Evolutionary conservation across 306 rosid genomes (phyloP), one percentile per base, ranked within the genome.

Genomic region (Castanea mollissima): DNA sequence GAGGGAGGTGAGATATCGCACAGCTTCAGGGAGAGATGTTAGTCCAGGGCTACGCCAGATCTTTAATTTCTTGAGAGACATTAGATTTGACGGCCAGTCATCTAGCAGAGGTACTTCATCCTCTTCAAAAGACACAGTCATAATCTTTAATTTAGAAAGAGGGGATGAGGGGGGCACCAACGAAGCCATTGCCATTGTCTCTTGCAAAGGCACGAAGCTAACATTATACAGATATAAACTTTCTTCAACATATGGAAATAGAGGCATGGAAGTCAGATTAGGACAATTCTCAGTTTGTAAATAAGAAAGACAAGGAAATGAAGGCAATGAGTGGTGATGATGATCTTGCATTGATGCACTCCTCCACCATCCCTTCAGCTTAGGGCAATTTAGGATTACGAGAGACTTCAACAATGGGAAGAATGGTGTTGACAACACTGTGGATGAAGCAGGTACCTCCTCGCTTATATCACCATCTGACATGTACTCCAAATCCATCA

Each of bases 331-430:
- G 15, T 8, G 67, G 10, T 74, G 21, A n/a, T 3, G 54, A 49
- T 49, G 15, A 49, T 49, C 54, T 49, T 11, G 54, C 5, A 3
- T 12, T 12, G 54, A 49, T 49, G 54, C 54, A 13, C 15, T 25
- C 21, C 27, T 32, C 32, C 56, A 16, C 71, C 54, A 79, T 23
- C 83, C 86, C 69, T 13, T 75, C 51, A 83, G 70, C 19, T 67
- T 73, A 3, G n/a, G 38, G 70, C 83, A 79, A 1, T 25, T 1
- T 25, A 1, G 1, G 27, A 25, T 25, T 25, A 0, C 1, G 27
- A 25, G 27, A 0, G 27, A 25, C 27, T 25, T 25, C 27, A 25
- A 25, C 27, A 1, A 25, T 25, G 27, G 27, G 27, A 25, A 25
- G 27, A 25, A 25, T 25, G 27, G 27, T 25, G 27, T 25, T 25